Evolutionary conservation across 1,284 basidiomycete genomes (phyloP).

Genomic region (Cystobasidium sp.): DNA sequence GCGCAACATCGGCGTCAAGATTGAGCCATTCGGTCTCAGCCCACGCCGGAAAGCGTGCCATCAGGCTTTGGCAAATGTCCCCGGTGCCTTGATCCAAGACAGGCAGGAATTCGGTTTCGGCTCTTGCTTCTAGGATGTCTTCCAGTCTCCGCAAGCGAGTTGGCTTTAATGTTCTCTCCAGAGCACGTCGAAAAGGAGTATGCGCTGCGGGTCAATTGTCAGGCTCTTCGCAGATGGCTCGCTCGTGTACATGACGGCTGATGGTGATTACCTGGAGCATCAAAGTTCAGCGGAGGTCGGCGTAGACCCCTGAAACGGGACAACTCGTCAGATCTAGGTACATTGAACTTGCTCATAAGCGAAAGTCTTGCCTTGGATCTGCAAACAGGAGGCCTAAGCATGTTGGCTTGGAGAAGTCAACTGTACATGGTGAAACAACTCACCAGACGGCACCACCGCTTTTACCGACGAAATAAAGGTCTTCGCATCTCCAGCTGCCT

Average conservation of each 20-base stretch:
- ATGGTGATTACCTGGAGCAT: slow-evolving; percentile 18
- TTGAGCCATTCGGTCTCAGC: slow-evolving; percentile 33
- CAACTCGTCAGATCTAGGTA: not conserved
- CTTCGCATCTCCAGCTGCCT: slow-evolving; percentile 7
- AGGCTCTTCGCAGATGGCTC: not conserved
- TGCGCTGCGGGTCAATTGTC: slow-evolving; percentile 6
- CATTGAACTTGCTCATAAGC: not conserved
- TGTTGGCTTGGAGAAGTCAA: not conserved
- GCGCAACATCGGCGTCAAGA: slow-evolving; percentile 31
- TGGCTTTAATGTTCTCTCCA: slow-evolving; percentile 43
- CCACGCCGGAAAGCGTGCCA: slow-evolving; percentile 27
- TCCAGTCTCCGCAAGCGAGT: slow-evolving; percentile 8
- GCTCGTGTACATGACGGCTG: not conserved
- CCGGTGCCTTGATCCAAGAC: slow-evolving; percentile 11
- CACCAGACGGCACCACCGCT: slow-evolving; percentile 28
- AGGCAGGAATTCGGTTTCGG: slow-evolving; percentile 3
- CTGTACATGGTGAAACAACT: not conserved
- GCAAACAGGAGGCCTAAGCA: not conserved
- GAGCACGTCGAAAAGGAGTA: slow-evolving; percentile 32
- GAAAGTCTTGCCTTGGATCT: not conserved
- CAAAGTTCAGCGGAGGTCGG: slow-evolving; percentile 41
- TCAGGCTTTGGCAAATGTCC: slow-evolving; percentile 39
- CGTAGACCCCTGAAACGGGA: slow-evolving; percentile 12
- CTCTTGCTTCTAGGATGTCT: slow-evolving; percentile 3
- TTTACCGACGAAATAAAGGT: slow-evolving; percentile 39